Percentiles rank a stretch among this genome's conserved stretches.
Conservation (phyloP, 441 rosid genomes). For the Erysimum pusillum region DNA sequence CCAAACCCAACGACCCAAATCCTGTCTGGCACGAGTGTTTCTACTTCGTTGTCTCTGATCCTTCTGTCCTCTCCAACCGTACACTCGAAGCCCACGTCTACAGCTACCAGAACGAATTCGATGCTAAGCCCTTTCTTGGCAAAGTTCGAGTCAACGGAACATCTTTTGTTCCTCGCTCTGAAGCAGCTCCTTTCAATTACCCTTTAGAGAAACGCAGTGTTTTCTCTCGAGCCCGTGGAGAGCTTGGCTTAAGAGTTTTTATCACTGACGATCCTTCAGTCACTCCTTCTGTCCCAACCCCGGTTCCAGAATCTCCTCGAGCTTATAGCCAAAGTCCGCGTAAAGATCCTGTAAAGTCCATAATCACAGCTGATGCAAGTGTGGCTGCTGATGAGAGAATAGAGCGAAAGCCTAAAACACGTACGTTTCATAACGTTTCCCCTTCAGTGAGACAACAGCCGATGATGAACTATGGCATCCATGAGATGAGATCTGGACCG, state of each 20-base stretch:
- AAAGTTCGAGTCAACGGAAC: constrained; percentile 83
- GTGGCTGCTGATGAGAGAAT: constrained; percentile 39
- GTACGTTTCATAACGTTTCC: constrained; percentile 52
- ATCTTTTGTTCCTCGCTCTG: constrained; percentile 82
- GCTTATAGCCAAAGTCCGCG: constrained; percentile 50
- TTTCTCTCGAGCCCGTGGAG: constrained; percentile 77
- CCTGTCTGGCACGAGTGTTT: constrained; percentile 93
- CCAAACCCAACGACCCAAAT: constrained; percentile 75
- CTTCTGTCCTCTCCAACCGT: constrained; percentile 63
- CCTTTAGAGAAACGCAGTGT: constrained; percentile 78
- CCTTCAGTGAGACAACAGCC: constrained; percentile 43
- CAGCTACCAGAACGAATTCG: constrained; percentile 52
- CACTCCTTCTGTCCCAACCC: constrained; percentile 64
- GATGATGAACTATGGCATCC: constrained; percentile 26
- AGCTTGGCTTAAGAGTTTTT: constrained; percentile 86
- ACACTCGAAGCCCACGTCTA: constrained; percentile 75
- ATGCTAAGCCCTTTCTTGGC: constrained; percentile 70
- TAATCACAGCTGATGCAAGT: constrained; percentile 30
- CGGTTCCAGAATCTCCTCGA: constrained; percentile 56
- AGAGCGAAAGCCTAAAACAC: constrained; percentile 52
- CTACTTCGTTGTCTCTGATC: constrained; percentile 81
- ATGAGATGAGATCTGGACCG: constrained; percentile 72
- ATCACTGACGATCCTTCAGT: constrained; percentile 70
- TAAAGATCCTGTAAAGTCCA: constrained; percentile 39
- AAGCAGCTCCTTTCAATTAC: constrained; percentile 85